Percentiles rank a stretch among this genome's conserved stretches.
Conservation (phyloP, 192 early-diverging fungal species). For the Spinellus fusiger region DNA sequence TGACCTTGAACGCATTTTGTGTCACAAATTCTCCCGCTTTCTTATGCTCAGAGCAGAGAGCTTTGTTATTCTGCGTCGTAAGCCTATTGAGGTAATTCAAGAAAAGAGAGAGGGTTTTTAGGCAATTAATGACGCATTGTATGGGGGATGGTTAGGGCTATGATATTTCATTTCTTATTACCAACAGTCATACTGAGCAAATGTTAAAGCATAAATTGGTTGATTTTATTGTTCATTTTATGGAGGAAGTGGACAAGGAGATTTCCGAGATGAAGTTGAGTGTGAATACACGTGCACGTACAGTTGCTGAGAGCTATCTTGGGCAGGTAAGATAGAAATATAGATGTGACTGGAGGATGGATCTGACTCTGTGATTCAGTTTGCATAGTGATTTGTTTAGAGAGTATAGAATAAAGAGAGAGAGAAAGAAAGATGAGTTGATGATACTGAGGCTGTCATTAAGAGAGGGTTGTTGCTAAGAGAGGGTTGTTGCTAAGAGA, state of each 20-base stretch:
- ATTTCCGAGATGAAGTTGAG: slow-evolving; percentile 98
- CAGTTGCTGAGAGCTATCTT: slow-evolving; percentile 34
- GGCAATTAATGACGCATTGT: background rate
- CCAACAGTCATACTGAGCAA: slow-evolving; percentile 95
- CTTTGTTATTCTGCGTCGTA: slow-evolving; percentile 89
- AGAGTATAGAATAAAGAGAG: background rate
- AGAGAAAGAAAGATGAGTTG: background rate
- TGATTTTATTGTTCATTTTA: slow-evolving; percentile 98
- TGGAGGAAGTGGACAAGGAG: slow-evolving; percentile 99
- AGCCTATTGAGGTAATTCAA: slow-evolving; percentile 72
- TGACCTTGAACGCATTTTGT: slow-evolving; percentile 90
- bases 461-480: no score
- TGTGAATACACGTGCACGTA: slow-evolving; percentile 83
- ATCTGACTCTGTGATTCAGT: background rate
- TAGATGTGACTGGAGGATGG: background rate
- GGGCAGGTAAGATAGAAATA: slow-evolving; percentile 10
- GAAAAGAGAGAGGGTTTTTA: background rate
- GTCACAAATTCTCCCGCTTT: slow-evolving; percentile 97
- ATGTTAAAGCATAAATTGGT: slow-evolving; percentile 99
- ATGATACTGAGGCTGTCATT: background rate
- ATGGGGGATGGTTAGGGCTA: slow-evolving; percentile 89
- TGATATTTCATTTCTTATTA: slow-evolving; percentile 95
- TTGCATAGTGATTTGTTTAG: background rate
- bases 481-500: no score
- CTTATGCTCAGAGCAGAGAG: slow-evolving; percentile 94